Conservation (phyloP, 202 grass and related monocot species). For the Tripidium arundinaceum region DNA sequence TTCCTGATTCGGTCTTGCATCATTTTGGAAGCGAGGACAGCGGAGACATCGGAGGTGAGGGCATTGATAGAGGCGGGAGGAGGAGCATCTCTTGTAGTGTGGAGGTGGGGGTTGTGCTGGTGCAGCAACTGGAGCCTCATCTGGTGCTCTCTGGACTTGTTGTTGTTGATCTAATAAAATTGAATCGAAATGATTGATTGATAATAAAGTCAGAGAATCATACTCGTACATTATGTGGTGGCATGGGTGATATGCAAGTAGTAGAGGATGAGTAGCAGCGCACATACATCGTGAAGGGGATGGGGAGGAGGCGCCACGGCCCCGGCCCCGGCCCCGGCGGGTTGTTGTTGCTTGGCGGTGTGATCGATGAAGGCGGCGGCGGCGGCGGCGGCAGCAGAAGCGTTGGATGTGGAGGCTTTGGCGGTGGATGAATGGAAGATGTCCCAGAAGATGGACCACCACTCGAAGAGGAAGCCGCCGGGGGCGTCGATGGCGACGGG, state of each 20-base stretch:
- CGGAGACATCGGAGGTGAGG: slow-evolving; percentile 65
- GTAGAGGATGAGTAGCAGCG: not conserved
- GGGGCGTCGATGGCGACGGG: slow-evolving; percentile 98
- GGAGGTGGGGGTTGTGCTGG: slow-evolving; percentile 52
- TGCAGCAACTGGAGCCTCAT: slow-evolving; percentile 70
- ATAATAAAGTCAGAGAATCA: not conserved
- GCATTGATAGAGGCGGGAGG: slow-evolving; percentile 25
- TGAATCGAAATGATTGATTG: not conserved
- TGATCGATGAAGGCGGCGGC: not conserved
- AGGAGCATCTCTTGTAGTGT: slow-evolving; percentile 26
- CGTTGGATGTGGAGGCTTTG: not conserved
- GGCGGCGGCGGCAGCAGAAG: not conserved
- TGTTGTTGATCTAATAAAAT: not conserved
- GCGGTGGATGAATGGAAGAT: slow-evolving; percentile 52
- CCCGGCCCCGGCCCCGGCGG: no score
- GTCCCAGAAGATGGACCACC: slow-evolving; percentile 99
- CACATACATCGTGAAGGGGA: not conserved
- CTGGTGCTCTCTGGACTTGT: slow-evolving; percentile 82
- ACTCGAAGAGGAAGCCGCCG: slow-evolving; percentile 90
- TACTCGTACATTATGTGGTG: no score
- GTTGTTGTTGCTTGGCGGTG: not conserved
- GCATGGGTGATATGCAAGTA: no score
- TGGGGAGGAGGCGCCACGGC: not conserved
- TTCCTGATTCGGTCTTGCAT: slow-evolving; percentile 77
- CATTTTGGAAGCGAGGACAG: slow-evolving; percentile 72